These are phyloP conservation scores for Apiospora koreana DNA, from an alignment of 2,329 filamentous ascomycete species.

Conservation along the genomic window DNA sequence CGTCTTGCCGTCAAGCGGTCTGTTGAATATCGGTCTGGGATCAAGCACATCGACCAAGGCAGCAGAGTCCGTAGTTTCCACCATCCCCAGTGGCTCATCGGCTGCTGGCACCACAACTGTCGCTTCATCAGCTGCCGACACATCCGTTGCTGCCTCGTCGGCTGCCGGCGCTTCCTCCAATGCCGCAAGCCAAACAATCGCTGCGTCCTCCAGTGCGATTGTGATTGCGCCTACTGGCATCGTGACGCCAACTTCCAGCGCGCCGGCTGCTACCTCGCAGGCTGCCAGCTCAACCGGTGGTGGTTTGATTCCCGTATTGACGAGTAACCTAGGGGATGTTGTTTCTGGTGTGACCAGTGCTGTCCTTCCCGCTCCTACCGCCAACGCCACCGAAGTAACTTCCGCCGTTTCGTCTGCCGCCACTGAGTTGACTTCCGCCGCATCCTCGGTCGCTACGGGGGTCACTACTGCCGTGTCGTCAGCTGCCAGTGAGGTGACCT, in stretches of 20 bases:
- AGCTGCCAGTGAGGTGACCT: neutral
- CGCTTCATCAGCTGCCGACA: too few species aligned
- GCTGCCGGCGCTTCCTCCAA: constrained; percentile 9
- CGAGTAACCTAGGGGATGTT: neutral
- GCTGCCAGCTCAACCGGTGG: neutral
- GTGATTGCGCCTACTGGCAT: neutral
- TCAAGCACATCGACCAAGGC: neutral
- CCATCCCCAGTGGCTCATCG: neutral
- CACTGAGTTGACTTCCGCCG: neutral
- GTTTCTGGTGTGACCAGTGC: constrained; percentile 14
- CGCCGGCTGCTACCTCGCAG: neutral
- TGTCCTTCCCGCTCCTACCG: constrained; percentile 3
- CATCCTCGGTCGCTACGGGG: neutral
- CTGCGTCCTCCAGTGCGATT: neutral
- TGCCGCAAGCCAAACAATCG: neutral
- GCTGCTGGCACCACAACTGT: too few species aligned
- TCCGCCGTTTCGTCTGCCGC: neutral
- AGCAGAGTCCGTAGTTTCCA: neutral
- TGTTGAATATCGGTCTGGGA: neutral
- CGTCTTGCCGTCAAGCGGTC: neutral
- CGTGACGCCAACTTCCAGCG: neutral
- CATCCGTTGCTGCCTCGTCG: neutral
- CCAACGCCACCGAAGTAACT: constrained; percentile 4
- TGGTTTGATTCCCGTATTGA: neutral
- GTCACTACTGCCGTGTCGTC: neutral